Percentiles rank a stretch among this genome's conserved stretches.
phyloP scores from a whole-genome alignment of 495 filamentous ascomycete genomes.

The Amphirosellinia nigrospora region DNA sequence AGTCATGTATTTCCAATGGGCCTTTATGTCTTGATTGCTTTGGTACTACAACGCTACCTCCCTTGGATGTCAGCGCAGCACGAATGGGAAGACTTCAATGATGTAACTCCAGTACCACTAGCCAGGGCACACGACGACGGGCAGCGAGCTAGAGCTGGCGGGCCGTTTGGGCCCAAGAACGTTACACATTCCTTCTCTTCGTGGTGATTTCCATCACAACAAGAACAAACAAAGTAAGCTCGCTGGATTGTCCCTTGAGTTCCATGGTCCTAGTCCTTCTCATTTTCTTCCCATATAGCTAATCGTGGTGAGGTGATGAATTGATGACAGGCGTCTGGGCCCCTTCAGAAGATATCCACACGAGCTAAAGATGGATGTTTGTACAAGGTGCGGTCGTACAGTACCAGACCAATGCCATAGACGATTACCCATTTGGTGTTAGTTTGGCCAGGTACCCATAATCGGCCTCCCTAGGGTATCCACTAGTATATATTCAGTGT shows the following conservation, averaged over 20 bases:
- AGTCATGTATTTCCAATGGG: not conserved
- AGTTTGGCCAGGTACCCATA: not conserved
- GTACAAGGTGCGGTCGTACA: not conserved
- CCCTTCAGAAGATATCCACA: conserved; percentile 8
- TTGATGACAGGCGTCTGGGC: conserved; percentile 4
- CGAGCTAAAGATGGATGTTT: conserved; percentile 1
- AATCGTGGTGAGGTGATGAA: not conserved
- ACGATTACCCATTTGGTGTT: conserved; percentile 5
- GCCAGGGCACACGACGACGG: conserved; percentile 4
- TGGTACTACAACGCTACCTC: conserved; percentile 7
- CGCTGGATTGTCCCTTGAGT: not conserved
- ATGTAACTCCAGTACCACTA: conserved; percentile 36
- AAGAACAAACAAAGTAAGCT: too few species aligned
- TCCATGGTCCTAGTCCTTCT: not conserved
- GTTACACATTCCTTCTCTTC: not conserved
- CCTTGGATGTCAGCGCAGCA: conserved; percentile 9
- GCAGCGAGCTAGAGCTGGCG: conserved; percentile 3
- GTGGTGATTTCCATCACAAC: not conserved
- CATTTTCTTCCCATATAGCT: not conserved
- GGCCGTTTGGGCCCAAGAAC: not conserved
- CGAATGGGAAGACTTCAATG: conserved; percentile 31
- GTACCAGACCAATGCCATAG: not conserved
- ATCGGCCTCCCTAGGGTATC: not conserved
- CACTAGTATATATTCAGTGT: not conserved
- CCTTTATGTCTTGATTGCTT: conserved; percentile 6